Evolutionary conservation across 257 asterid genomes (phyloP).

Genomic region (Gentiana macrophylla): DNA sequence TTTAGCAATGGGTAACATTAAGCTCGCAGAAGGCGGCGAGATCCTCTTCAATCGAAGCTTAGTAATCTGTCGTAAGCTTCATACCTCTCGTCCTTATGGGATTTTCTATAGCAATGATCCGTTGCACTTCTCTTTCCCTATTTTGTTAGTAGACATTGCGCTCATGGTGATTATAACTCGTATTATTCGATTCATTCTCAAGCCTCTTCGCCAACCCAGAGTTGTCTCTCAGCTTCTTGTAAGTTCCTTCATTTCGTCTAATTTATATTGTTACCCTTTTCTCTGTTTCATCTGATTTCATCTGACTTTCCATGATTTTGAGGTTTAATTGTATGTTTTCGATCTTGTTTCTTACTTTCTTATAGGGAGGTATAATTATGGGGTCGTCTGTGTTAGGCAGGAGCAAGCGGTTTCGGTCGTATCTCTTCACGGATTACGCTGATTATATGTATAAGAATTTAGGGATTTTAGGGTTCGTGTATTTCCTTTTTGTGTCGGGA

Average conservation of each 20-base stretch:
- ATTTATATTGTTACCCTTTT: no score
- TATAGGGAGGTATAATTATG: conserved; percentile 64
- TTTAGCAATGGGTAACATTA: neutral
- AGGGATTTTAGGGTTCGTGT: conserved; percentile 67
- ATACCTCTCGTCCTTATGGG: conserved; percentile 34
- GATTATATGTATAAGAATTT: conserved; percentile 33
- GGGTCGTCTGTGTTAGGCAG: conserved; percentile 66
- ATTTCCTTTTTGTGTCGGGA: conserved; percentile 65
- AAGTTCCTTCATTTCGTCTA: conserved; percentile 18
- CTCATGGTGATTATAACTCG: conserved; percentile 27
- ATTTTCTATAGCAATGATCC: conserved; percentile 75
- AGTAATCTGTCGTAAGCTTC: conserved; percentile 25
- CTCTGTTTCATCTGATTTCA: neutral
- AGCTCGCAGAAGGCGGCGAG: neutral
- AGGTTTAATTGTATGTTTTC: neutral
- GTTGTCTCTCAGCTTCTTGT: conserved; percentile 58
- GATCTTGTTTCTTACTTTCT: neutral
- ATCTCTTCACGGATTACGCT: conserved; percentile 38
- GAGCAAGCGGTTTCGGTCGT: conserved; percentile 22
- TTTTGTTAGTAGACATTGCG: conserved; percentile 32
- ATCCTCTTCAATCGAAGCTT: conserved; percentile 1
- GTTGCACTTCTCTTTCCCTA: conserved; percentile 40
- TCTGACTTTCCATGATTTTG: no score
- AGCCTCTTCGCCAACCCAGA: conserved; percentile 69
- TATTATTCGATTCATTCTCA: conserved; percentile 39